Base-by-base conservation (phyloP, 2,329 filamentous ascomycete species). In the Venturiaceae sp. region DNA sequence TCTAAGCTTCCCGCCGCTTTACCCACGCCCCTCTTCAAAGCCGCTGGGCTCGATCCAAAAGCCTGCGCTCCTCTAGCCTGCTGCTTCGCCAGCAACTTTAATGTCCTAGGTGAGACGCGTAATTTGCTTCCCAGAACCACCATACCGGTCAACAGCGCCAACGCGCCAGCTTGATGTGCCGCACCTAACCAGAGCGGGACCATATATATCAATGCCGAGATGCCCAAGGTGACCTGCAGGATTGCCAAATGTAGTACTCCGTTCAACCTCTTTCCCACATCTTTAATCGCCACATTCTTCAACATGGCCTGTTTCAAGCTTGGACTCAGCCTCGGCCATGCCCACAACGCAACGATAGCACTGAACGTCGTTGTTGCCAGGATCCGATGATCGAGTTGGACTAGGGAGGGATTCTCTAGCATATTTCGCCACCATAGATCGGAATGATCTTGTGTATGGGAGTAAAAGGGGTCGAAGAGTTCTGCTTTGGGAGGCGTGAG, bases 391-490 rank as follows among this genome's bases (percentile, higher is more conserved):
- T 99, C 90, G 47, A 99, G 83, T 75, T 99, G 95, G 2, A 97
- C 95, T 28, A 95, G 83, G 16, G 88, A 92, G 3, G 94, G 95
- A 75, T 99, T 99, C 78, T 97, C 94, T 34, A 97, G 85, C 80
- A 95, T 88, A 75, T 99, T 99, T 68, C 94, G 86, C 94, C 94
- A 99, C 84, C 88, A 91, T 19, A 97, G 78, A 68, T 99, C 95
- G 13, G 85, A 86, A 44, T 82, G 78, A 69, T 96, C 90, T 41
- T 86, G 79, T 60, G 81, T 83, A 66, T 91, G 87, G 60, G 85
- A 86, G 80, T 96, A 96, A 76, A 90, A 95, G 37, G 82, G 78
- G 67, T 92, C 86, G 72, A 90, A 91, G 33, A 97, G 84, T 75
- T 97, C 92, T 9, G 83, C 80, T 67, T 81, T 83, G 0, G 92